Conservation (phyloP, 495 filamentous ascomycete genomes). For the Tuber melanosporum region DNA sequence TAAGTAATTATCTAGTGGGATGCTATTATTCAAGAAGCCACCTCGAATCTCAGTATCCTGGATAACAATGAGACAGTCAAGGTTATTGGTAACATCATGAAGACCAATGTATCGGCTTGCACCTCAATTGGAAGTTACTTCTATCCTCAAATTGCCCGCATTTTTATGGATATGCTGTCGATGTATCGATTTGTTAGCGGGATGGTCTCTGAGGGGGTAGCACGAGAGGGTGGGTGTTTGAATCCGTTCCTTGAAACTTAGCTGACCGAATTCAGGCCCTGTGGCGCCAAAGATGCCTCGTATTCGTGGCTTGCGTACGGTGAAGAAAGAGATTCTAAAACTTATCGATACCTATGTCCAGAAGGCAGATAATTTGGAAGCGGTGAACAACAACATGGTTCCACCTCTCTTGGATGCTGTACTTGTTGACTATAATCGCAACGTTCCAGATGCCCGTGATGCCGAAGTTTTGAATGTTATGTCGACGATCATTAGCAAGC, state of each 20-base stretch:
- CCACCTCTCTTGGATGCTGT: conserved; percentile 95
- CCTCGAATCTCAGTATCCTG: conserved; percentile 69
- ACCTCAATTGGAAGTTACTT: conserved; percentile 95
- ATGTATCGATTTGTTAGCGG: conserved; percentile 97
- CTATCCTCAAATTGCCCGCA: conserved; percentile 95
- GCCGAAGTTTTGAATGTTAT: conserved; percentile 95
- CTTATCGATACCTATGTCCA: conserved; percentile 96
- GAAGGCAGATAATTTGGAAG: conserved; percentile 91
- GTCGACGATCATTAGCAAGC: conserved; percentile 92
- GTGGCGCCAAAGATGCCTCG: conserved; percentile 97
- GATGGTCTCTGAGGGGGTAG: conserved; percentile 87
- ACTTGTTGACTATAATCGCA: conserved; percentile 90
- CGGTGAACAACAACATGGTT: conserved; percentile 85
- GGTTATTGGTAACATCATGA: conserved; percentile 98
- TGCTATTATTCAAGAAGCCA: conserved; percentile 77
- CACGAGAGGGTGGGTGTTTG: conserved; percentile 63
- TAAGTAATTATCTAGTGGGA: conserved; percentile 59
- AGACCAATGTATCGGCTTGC: conserved; percentile 96
- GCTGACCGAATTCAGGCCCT: conserved; percentile 52
- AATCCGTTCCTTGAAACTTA: not conserved
- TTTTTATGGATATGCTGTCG: conserved; percentile 96
- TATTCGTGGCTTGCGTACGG: conserved; percentile 88
- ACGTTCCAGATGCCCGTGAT: conserved; percentile 92
- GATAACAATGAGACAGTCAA: conserved; percentile 94
- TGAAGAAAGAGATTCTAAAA: conserved; percentile 99